phyloP scores from a whole-genome alignment of 2,329 filamentous ascomycete genomes.

The Nothomitra cinnamomea region DNA sequence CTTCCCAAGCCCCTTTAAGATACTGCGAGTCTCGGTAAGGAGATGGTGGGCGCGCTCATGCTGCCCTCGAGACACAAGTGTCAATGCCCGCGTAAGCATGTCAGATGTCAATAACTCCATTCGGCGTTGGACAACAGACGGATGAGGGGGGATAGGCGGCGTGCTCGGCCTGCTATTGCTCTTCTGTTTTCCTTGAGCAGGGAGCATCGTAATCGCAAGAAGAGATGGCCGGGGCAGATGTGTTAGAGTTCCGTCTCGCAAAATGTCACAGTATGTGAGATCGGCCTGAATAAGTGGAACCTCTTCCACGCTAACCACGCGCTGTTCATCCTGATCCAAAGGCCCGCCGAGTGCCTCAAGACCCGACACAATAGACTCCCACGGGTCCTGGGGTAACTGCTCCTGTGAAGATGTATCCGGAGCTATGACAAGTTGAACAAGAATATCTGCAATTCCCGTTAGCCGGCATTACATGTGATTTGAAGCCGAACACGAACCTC shows the following conservation, averaged over 20 bases:
- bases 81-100: constrained; percentile 87
- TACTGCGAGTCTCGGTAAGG: constrained; percentile 81
- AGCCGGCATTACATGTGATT: background rate
- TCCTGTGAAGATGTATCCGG: constrained; percentile 74
- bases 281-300: constrained; percentile 91
- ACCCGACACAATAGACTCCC: constrained; percentile 94
- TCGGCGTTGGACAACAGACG: constrained; percentile 82
- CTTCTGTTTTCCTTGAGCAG: constrained; percentile 48
- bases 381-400: constrained; percentile 77
- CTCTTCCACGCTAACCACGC: constrained; percentile 76
- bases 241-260: constrained; percentile 70
- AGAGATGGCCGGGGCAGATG: constrained; percentile 81
- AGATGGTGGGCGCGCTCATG: constrained; percentile 88
- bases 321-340: constrained; percentile 69
- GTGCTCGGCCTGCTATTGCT: constrained; percentile 33
- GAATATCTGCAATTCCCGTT: constrained; percentile 43
- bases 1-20: constrained; percentile 89
- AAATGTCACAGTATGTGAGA: constrained; percentile 80
- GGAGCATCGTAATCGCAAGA: constrained; percentile 89
- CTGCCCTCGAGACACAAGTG: constrained; percentile 76
- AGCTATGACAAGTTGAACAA: constrained; percentile 84
- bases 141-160: constrained; percentile 85
- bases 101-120: constrained; percentile 98
- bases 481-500: constrained; percentile 23
- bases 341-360: constrained; percentile 83